These are phyloP conservation scores for Spinellus fusiger DNA, from an alignment of 192 early-diverging fungal genomes.

Conservation along the genomic window DNA sequence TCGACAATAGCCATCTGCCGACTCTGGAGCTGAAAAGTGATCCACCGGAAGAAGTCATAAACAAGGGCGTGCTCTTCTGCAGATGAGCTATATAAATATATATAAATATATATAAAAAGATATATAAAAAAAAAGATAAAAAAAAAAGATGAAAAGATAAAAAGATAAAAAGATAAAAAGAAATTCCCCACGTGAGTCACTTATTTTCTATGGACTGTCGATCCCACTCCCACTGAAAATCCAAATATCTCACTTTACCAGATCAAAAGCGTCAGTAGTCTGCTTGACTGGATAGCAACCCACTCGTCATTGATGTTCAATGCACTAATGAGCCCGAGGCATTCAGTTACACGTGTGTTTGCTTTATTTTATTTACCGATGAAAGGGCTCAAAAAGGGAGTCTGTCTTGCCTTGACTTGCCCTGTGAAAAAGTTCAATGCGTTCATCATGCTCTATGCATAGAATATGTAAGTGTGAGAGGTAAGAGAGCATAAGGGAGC, in stretches of 20 bases:
- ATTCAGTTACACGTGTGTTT: not conserved
- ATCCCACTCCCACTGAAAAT: not conserved
- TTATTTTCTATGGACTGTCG: not conserved
- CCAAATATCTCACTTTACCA: slow-evolving; percentile 33
- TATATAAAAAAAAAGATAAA: too few species aligned
- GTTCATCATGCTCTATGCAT: slow-evolving; percentile 42
- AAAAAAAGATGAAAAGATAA: too few species aligned
- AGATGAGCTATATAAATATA: slow-evolving; percentile 15
- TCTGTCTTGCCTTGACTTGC: slow-evolving; percentile 19
- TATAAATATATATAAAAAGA: not conserved
- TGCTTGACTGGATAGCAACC: slow-evolving; percentile 77
- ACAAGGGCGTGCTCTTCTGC: slow-evolving; percentile 40
- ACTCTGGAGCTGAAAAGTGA: slow-evolving; percentile 54
- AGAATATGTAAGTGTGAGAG: not conserved
- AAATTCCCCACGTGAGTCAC: too few species aligned
- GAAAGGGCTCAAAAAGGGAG: slow-evolving; percentile 43
- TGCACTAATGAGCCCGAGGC: slow-evolving; percentile 40
- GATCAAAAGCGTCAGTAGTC: slow-evolving; percentile 67
- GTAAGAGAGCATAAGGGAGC: not conserved
- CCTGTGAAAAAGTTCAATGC: slow-evolving; percentile 37
- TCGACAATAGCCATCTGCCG: slow-evolving; percentile 58
- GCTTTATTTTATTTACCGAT: slow-evolving; percentile 37
- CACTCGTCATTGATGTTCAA: slow-evolving; percentile 83
- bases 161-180: too few species aligned
- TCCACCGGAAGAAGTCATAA: slow-evolving; percentile 62